These are phyloP conservation scores for Parascedosporium putredinis DNA, from an alignment of 2,329 filamentous ascomycete genomes.

Conservation along the genomic window DNA sequence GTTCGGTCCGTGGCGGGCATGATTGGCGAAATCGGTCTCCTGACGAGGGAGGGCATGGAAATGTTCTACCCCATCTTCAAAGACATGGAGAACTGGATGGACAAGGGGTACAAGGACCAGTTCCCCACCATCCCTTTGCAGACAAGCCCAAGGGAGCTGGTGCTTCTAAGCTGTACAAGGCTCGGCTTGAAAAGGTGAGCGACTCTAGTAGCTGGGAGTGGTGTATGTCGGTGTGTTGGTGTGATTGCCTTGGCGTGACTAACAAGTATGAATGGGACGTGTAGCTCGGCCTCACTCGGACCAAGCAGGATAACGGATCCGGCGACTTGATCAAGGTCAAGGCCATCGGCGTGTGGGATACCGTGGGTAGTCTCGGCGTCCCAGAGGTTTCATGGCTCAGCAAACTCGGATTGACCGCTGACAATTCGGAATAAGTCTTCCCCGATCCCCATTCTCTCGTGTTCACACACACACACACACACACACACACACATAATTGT, in stretches of 20 bases:
- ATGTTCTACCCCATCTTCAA: slow-evolving; percentile 46
- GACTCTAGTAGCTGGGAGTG: background rate
- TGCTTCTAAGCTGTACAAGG: slow-evolving; percentile 31
- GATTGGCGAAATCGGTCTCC: slow-evolving; percentile 37
- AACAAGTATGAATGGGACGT: background rate
- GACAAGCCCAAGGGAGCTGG: slow-evolving; percentile 35
- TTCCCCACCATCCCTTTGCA: slow-evolving; percentile 36
- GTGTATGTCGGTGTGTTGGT: no score
- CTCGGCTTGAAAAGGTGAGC: slow-evolving; percentile 31
- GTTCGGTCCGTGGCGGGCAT: slow-evolving; percentile 45
- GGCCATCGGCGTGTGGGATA: slow-evolving; percentile 37
- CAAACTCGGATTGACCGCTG: slow-evolving; percentile 33
- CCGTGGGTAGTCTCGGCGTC: slow-evolving; percentile 30
- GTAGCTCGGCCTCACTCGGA: slow-evolving; percentile 5
- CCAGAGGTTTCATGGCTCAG: slow-evolving; percentile 35
- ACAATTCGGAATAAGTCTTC: slow-evolving; percentile 35
- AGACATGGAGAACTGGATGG: slow-evolving; percentile 44
- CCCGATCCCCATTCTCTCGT: background rate
- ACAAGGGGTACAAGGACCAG: slow-evolving; percentile 31
- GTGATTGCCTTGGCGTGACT: background rate
- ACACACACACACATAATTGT: no score
- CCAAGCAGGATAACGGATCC: background rate
- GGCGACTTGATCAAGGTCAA: slow-evolving; percentile 15
- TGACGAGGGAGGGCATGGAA: slow-evolving; percentile 42
- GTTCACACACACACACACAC: no score